Evolutionary conservation across 2,329 filamentous ascomycete species (phyloP), one percentile per base, ranked within the genome.

Genomic region (Coleophoma cylindrospora): DNA sequence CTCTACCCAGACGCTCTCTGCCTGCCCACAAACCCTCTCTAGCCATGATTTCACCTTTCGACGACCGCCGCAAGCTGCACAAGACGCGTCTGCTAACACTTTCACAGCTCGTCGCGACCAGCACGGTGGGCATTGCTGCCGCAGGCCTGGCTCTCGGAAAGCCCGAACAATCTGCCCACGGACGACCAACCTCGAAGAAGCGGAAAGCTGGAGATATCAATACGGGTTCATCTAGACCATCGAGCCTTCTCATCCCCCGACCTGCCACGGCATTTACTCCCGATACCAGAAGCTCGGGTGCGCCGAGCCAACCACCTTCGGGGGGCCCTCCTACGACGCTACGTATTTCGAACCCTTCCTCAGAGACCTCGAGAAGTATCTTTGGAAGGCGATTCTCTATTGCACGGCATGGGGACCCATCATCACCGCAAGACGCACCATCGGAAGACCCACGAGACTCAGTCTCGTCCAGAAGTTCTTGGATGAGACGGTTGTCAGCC

Each of bases 401-500:
- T 14, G 49, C 59, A 32, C 54, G 54, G 46, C 50, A 56, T 21
- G 60, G 58, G 8, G 62, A 64, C 4, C 43, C 48, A 33, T 55
- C 55, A 27, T 50, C 57, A 19, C 45, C 56, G n/a, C 34, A 40
- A n/a, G 53, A 54, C 41, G 45, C 43, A 49, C 37, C 37, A 19
- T 56, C 54, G 44, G 62, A 62, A 41, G 58, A 58, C 44, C 51
- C 41, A 22, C 59, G 80, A 55, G 78, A 83, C 59, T 85, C 82
- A 3, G 59, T 76, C 34, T 84, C 81, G 14, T 84, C 81, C 34
- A 77, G 73, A 61, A 74, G 80, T 49, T 89, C 86, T 27, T 91
- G 87, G 87, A 81, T 90, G 56, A 80, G 81, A 58, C 81, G 86
- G 45, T 70, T 91, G 37, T 89, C 87, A 21, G 73, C 81, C 41